These are phyloP conservation scores for Solanum arcanum DNA, from an alignment of 257 asterid genomes.

Conservation along the genomic window DNA sequence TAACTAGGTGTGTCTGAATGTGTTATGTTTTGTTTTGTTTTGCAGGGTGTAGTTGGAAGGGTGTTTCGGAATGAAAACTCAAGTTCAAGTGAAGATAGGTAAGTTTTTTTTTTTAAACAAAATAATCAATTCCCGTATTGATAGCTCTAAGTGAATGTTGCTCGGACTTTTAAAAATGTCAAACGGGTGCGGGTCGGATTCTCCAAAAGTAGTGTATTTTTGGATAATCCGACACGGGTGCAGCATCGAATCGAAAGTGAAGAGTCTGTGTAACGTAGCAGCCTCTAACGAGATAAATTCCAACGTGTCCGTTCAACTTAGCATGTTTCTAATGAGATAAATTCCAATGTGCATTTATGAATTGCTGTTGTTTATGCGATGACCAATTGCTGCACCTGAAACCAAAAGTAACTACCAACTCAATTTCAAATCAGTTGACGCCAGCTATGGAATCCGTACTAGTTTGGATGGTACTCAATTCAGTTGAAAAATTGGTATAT, in stretches of 20 bases:
- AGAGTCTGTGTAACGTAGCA: not conserved
- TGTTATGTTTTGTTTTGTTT: not conserved
- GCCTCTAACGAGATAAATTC: not conserved
- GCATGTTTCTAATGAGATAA: not conserved
- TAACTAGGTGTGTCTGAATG: not conserved
- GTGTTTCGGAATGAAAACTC: slow-evolving; percentile 82
- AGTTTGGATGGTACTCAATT: not conserved
- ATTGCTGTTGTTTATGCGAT: not conserved
- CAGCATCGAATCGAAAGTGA: not conserved
- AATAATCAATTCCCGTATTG: not conserved
- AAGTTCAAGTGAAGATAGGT: slow-evolving; percentile 79
- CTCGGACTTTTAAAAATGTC: not conserved
- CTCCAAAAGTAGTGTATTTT: not conserved
- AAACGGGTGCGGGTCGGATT: not conserved
- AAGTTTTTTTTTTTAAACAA: not conserved
- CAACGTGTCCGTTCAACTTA: not conserved
- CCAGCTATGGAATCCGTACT: not conserved
- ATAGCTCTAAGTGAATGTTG: not conserved
- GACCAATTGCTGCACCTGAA: not conserved
- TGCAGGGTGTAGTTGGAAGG: slow-evolving; percentile 89
- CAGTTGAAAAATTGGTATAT: not conserved
- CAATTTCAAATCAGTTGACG: not conserved
- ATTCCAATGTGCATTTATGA: not conserved
- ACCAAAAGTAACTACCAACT: not conserved
- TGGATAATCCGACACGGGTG: not conserved